phyloP scores from a whole-genome alignment of 1,284 basidiomycete species.

The Papiliotrema flavescens region DNA sequence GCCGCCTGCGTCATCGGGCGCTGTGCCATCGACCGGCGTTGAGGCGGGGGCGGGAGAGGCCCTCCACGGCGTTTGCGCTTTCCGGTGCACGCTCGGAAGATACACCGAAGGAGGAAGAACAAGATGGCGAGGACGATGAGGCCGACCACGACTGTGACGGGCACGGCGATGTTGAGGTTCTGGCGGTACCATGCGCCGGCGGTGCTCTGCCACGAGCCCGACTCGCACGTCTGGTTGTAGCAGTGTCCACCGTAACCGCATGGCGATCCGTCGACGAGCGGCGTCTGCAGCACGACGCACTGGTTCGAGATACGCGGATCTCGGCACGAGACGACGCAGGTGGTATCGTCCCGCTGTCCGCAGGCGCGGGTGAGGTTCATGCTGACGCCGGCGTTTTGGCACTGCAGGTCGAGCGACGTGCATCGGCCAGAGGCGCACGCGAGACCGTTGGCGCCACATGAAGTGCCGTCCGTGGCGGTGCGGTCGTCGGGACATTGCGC shows the following conservation, averaged over 20 bases:
- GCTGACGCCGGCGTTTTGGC: slow-evolving; percentile 65
- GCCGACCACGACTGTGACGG: slow-evolving; percentile 69
- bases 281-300: slow-evolving; percentile 72
- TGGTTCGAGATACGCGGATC: slow-evolving; percentile 61
- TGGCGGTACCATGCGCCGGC: slow-evolving; percentile 66
- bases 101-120: slow-evolving; percentile 36
- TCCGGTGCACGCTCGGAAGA: slow-evolving; percentile 23
- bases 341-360: slow-evolving; percentile 59
- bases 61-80: neutral
- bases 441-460: slow-evolving; percentile 63
- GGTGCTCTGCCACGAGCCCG: slow-evolving; percentile 62
- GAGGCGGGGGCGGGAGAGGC: slow-evolving; percentile 6
- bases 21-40: slow-evolving; percentile 4
- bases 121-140: slow-evolving; percentile 53
- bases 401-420: slow-evolving; percentile 75
- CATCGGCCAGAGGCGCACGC: slow-evolving; percentile 78
- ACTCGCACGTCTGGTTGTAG: slow-evolving; percentile 60
- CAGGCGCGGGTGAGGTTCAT: slow-evolving; percentile 68
- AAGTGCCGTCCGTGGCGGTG: slow-evolving; percentile 64
- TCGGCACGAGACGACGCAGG: slow-evolving; percentile 75
- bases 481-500: slow-evolving; percentile 69
- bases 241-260: slow-evolving; percentile 79
- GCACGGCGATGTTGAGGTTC: slow-evolving; percentile 76
- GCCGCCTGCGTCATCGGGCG: neutral
- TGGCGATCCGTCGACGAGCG: slow-evolving; percentile 77